Conservation (phyloP, 2,329 filamentous ascomycete genomes). For the Penicillium verrucosum region DNA sequence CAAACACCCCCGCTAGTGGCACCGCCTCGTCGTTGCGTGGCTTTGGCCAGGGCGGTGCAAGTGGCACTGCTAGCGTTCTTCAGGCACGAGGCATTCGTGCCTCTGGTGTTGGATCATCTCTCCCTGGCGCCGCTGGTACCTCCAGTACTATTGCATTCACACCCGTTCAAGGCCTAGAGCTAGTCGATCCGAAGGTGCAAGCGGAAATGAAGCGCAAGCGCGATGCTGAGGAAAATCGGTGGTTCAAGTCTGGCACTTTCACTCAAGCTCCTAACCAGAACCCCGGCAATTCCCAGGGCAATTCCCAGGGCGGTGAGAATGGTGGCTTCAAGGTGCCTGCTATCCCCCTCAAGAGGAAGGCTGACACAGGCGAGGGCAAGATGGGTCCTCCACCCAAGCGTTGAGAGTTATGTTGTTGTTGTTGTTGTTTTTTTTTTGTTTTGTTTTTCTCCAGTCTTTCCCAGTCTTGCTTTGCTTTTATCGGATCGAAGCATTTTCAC, state of each 20-base stretch:
- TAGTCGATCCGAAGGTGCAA: conserved; percentile 88
- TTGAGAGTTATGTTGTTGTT: conserved; percentile 7
- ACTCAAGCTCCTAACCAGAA: conserved; percentile 67
- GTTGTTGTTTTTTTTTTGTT: not conserved
- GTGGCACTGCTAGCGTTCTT: conserved; percentile 64
- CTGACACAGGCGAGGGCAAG: conserved; percentile 62
- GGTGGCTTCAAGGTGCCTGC: conserved; percentile 80
- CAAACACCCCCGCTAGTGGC: conserved; percentile 55
- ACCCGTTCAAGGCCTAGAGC: conserved; percentile 87
- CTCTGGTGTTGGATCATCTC: conserved; percentile 72
- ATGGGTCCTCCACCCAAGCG: conserved; percentile 45
- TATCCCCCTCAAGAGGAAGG: conserved; percentile 70
- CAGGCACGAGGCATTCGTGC: conserved; percentile 75
- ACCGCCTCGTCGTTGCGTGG: conserved; percentile 78
- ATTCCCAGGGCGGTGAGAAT: conserved; percentile 41
- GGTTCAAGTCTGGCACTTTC: conserved; percentile 97
- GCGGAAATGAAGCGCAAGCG: conserved; percentile 85
- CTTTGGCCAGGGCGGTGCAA: conserved; percentile 64
- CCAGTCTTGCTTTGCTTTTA: conserved; percentile 4
- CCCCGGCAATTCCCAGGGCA: conserved; percentile 24
- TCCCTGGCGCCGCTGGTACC: conserved; percentile 66
- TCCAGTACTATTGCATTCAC: conserved; percentile 89
- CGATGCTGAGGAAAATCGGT: conserved; percentile 90
- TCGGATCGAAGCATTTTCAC: conserved; percentile 16
- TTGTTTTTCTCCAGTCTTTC: not conserved